phyloP scores from a whole-genome alignment of 306 rosid genomes.

The Coriaria nepalensis region DNA sequence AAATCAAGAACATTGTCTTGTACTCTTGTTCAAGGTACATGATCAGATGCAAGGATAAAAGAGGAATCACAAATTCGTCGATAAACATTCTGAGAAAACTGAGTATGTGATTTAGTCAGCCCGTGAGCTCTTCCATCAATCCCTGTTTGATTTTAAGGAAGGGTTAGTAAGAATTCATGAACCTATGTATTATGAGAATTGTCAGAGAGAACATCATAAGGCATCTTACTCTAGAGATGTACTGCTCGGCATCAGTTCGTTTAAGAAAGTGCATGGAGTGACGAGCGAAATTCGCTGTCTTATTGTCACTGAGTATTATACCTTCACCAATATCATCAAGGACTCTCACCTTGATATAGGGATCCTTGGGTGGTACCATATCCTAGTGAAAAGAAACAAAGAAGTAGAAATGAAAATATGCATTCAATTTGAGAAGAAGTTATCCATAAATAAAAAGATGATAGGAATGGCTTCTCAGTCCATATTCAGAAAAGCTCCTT shows the following conservation, averaged over 20 bases:
- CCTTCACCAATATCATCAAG: slow-evolving; percentile 76
- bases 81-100: too few species aligned
- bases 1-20: too few species aligned
- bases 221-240: slow-evolving; percentile 46
- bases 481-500: too few species aligned
- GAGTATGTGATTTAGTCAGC: slow-evolving; percentile 16
- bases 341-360: slow-evolving; percentile 81
- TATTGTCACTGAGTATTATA: slow-evolving; percentile 61
- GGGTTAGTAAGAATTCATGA: slow-evolving; percentile 7
- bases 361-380: slow-evolving; percentile 96
- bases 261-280: slow-evolving; percentile 90
- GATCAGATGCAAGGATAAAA: too few species aligned
- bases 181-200: background rate
- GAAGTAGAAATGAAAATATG: background rate
- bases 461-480: too few species aligned
- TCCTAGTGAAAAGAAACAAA: slow-evolving; percentile 41
- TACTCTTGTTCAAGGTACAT: too few species aligned
- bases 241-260: slow-evolving; percentile 84
- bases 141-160: slow-evolving; percentile 39
- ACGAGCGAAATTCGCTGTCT: slow-evolving; percentile 60
- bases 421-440: too few species aligned
- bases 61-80: too few species aligned
- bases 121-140: slow-evolving; percentile 75
- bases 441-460: too few species aligned
- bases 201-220: background rate